Evolutionary conservation across 1,139 yeast species (phyloP), one percentile per base, ranked within the genome.

Genomic region (Saccharomyces pastorianus): DNA sequence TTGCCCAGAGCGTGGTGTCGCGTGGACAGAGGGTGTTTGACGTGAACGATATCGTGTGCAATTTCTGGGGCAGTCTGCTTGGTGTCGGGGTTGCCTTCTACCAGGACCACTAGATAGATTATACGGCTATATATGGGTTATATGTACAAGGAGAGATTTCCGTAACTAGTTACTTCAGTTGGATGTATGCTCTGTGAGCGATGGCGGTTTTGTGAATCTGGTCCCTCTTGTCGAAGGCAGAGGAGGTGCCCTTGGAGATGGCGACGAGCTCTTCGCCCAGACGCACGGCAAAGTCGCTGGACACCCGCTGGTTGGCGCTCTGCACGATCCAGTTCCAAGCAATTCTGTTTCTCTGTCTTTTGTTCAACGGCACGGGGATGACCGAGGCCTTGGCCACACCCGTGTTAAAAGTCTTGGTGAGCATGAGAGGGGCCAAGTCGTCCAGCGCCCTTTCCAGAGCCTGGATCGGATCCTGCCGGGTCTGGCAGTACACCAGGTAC

Each of bases 301-400:
- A 83, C 53, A 83, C 85, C 70, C 95, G 84, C 68, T 85, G 85
- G 55, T 82, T 78, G 29, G 95, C 82, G 23, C 95, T 90, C 56
- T 89, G 96, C 55, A 90, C 73, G 51, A 93, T 85, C 98, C 98
- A 93, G 58, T 76, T 73, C 76, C 95, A 87, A 2, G 98, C 96
- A 65, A 80, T 82, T 71, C 96, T 82, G 62, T 83, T 76, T 71
- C 98, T 81, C 72, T 90, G 96, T 71, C 89, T 84, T 67, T 82
- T 82, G 53, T 81, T 83, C 66, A 91, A 76, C 8, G 98, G 96
- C 49, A 81, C 83, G 3, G 99, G 99, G 49, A 89, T 85, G 50
- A 84, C 79, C 56, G 76, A 81, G 58, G 85, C 85, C 67, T 91
- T 88, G 46, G 97, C 96, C 57, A 84, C 84, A 60, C 95, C 95